Evolutionary conservation across 805 yeast species (phyloP), one percentile per base, ranked within the genome.

Genomic region (Candida ulmi): DNA sequence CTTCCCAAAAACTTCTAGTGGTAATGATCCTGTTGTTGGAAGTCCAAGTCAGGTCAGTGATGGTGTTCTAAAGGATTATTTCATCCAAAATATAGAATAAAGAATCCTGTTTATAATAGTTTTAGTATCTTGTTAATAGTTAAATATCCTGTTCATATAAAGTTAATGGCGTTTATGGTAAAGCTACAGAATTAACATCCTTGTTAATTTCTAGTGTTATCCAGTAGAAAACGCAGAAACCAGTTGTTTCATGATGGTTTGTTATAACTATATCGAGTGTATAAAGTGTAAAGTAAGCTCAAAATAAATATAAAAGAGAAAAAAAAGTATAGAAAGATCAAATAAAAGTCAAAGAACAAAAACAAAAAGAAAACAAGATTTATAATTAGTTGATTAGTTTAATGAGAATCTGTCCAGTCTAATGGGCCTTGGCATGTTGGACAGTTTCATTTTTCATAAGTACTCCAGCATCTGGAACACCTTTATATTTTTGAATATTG

Each of bases 1-100:
- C 1, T 93, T 93, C 60, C 99, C 99, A 2, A 93, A 93, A 64
- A 88, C 88, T 33, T 81, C 83, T 48, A 75, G 84, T 8, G 99
- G 99, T 2, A 64, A 78, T 1, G 99, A 93, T 56, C 78, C 87
- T 2, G 87, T 91, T 33, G 95, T 93, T 7, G 83, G 77, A 8
- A 81, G 95, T 45, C 99, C 99, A 3, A 78, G 88, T 34, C 55
- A 51, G 18, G 88, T 87, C 2, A 57, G 69, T 3, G 65, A 68
- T 11, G 58, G 57, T 3, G 72, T 72, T 2, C 64, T 91, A 40
- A 60, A 60, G 8, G 68, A 72, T 12, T 90, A 90, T 55, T 69
- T 73, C 43, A 58, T 83, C 11, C 47, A 51, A 33, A 58, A 39
- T 57, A 16, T 23, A 17, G 11, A 24, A 34, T 21, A 21, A 9